A percentile compares a stretch with the other conserved stretches of the same genome.
Evolutionary conservation across 805 yeast species (phyloP).

Genomic region (Wickerhamiella azyma): DNA sequence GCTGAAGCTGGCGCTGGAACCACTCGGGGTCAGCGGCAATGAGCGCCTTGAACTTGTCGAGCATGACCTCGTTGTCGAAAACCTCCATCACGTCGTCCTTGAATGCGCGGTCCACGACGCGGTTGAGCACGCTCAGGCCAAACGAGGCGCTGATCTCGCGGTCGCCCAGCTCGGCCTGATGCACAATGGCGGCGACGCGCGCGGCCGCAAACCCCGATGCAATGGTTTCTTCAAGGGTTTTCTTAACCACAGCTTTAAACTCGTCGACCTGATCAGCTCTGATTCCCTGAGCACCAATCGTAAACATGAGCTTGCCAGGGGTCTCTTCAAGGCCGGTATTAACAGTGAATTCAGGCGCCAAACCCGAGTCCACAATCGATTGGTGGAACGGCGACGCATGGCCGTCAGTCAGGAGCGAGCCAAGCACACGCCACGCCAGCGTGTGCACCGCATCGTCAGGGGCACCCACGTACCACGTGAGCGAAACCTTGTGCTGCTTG

Average conservation of each 20-base stretch:
- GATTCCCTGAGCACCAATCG: slow-evolving; percentile 76
- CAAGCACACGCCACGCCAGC: slow-evolving; percentile 56
- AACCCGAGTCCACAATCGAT: slow-evolving; percentile 68
- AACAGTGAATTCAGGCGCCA: slow-evolving; percentile 74
- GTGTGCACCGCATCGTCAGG: slow-evolving; percentile 57
- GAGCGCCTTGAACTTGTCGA: slow-evolving; percentile 49
- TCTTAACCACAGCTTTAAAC: slow-evolving; percentile 36
- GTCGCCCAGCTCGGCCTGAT: slow-evolving; percentile 71
- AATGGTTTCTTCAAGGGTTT: slow-evolving; percentile 34
- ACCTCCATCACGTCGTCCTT: slow-evolving; percentile 54
- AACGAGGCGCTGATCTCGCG: slow-evolving; percentile 83
- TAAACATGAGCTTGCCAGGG: slow-evolving; percentile 62
- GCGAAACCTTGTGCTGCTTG: slow-evolving; percentile 62
- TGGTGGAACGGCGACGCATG: slow-evolving; percentile 86
- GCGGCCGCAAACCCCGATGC: slow-evolving; percentile 36
- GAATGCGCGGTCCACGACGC: slow-evolving; percentile 75
- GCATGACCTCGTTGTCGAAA: slow-evolving; percentile 49
- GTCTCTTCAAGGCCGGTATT: slow-evolving; percentile 80
- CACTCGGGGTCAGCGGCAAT: slow-evolving; percentile 40
- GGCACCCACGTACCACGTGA: slow-evolving; percentile 79
- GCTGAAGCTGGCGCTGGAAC: slow-evolving; percentile 46
- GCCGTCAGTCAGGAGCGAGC: slow-evolving; percentile 69
- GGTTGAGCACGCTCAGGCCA: slow-evolving; percentile 64
- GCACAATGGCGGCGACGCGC: slow-evolving; percentile 73
- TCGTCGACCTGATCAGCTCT: slow-evolving; percentile 31